Evolutionary conservation across 2,329 filamentous ascomycete species (phyloP).

Genomic region (Raffaelea albimanens): DNA sequence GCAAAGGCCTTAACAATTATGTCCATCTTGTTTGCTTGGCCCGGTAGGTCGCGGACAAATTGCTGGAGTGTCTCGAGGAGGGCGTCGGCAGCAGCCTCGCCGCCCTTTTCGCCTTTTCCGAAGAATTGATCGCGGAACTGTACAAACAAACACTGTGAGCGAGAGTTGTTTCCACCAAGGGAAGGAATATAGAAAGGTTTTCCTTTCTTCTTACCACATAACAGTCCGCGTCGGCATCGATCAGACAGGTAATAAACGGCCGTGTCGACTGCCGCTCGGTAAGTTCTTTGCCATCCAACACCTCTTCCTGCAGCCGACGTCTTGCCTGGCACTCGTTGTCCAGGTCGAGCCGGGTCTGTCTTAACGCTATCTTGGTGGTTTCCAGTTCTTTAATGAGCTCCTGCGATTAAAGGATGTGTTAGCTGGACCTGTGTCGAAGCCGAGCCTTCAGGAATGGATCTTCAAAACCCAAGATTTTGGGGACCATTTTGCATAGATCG

Average conservation of each 20-base stretch:
- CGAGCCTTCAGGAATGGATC: not conserved
- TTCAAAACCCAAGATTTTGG: not conserved
- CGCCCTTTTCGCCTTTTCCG: not conserved
- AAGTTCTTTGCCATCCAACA: not conserved
- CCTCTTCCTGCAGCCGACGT: not conserved
- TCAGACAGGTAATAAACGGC: not conserved
- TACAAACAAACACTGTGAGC: not conserved
- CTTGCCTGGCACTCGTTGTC: not conserved
- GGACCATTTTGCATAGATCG: too few relatives aligned
- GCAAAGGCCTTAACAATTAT: not conserved
- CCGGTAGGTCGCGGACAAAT: not conserved
- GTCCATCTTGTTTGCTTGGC: not conserved
- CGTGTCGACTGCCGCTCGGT: not conserved
- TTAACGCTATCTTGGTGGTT: not conserved
- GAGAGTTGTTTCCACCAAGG: not conserved
- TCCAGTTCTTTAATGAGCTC: not conserved
- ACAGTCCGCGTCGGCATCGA: not conserved
- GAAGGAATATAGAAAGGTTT: too few relatives aligned
- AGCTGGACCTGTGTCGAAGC: not conserved
- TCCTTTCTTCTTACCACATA: conserved; percentile 1
- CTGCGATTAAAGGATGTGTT: not conserved
- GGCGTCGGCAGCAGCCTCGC: not conserved
- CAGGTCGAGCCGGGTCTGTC: not conserved
- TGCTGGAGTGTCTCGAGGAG: not conserved
- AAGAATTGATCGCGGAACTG: not conserved